A percentile compares a stretch with the other conserved stretches of the same genome.
These are phyloP conservation scores for Nelumbo lutea DNA, from an alignment of 164 flowering plant species.

Conservation along the genomic window DNA sequence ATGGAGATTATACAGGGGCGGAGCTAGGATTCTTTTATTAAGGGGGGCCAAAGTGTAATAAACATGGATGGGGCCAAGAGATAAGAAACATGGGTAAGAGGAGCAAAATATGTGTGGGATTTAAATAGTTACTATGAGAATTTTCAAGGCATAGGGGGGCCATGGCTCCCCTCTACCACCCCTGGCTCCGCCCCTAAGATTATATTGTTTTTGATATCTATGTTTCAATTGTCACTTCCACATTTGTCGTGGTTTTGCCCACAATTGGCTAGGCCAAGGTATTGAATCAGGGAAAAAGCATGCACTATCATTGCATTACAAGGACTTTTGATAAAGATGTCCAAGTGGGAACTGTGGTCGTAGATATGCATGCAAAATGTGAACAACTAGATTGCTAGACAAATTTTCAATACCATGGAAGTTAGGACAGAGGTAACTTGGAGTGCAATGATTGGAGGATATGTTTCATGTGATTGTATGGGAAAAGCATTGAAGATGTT, in stretches of 20 bases:
- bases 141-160: no score
- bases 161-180: no score
- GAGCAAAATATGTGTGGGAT: no score
- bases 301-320: conserved; percentile 52
- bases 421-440: conserved; percentile 59
- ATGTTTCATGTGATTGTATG: conserved; percentile 33
- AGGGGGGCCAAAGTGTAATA: no score
- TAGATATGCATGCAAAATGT: conserved; percentile 71
- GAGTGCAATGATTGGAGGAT: conserved; percentile 68
- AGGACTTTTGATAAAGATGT: conserved; percentile 34
- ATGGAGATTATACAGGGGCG: no score
- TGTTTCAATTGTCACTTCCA: conserved; percentile 34
- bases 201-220: no score
- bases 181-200: no score
- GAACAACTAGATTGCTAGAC: conserved; percentile 31
- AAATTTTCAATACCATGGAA: conserved; percentile 33
- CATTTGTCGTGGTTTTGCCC: conserved; percentile 49
- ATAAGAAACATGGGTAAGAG: no score
- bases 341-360: conserved; percentile 48
- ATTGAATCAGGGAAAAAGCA: conserved; percentile 43
- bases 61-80: no score
- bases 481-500: conserved; percentile 41
- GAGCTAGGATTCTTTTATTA: no score
- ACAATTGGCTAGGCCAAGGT: conserved; percentile 39
- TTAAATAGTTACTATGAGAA: no score